phyloP scores from a whole-genome alignment of 73 alveolate species.

The Stentor roeselii region DNA sequence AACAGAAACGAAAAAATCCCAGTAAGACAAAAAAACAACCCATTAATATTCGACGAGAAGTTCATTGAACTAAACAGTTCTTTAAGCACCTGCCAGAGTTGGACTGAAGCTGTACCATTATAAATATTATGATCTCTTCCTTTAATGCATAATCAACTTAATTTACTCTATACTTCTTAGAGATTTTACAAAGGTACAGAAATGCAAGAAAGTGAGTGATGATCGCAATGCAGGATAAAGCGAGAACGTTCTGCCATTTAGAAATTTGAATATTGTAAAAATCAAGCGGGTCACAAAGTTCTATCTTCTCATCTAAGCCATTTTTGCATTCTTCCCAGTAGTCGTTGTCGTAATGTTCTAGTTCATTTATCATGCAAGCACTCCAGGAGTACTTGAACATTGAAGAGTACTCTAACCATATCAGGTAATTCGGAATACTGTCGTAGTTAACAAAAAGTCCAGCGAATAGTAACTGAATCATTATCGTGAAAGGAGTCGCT shows the following conservation, averaged over 20 bases:
- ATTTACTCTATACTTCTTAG: not conserved
- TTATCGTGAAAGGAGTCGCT: not conserved
- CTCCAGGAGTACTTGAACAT: slow-evolving; percentile 24
- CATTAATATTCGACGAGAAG: not conserved
- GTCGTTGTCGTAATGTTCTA: too few species aligned
- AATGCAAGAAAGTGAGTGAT: not conserved
- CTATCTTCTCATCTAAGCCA: not conserved
- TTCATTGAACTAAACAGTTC: not conserved
- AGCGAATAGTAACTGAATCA: slow-evolving; percentile 1
- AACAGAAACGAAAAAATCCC: not conserved
- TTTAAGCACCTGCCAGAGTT: not conserved
- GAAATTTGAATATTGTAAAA: not conserved
- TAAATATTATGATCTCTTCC: not conserved
- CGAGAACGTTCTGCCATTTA: not conserved
- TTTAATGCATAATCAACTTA: too few species aligned
- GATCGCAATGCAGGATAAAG: not conserved
- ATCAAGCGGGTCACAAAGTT: not conserved
- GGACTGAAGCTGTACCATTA: not conserved
- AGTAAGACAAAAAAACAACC: not conserved
- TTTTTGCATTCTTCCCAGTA: not conserved
- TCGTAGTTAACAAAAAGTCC: slow-evolving; percentile 23
- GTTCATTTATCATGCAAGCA: slow-evolving; percentile 11
- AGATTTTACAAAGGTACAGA: not conserved
- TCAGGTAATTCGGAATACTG: not conserved
- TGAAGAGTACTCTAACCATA: slow-evolving; percentile 17